A percentile compares a stretch with the other conserved stretches of the same genome.
These are phyloP conservation scores for Boletus eberwhitei DNA, from an alignment of 768 basidiomycete genomes.

Conservation along the genomic window DNA sequence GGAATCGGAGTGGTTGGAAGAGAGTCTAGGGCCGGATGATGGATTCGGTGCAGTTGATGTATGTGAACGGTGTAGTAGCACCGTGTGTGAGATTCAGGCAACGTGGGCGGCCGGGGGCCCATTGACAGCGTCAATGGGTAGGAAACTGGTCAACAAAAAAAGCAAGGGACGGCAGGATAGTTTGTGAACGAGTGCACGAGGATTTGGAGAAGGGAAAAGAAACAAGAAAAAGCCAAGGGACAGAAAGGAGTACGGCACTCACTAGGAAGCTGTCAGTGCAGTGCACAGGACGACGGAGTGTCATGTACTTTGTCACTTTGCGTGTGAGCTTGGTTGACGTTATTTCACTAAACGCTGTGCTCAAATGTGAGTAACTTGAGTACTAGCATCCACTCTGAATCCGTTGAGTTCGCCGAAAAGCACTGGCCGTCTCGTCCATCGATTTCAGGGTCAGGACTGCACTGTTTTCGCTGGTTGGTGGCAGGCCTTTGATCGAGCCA, in stretches of 20 bases:
- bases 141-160: background rate
- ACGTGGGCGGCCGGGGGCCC: conserved; percentile 2
- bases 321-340: conserved; percentile 12
- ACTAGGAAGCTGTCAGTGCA: background rate
- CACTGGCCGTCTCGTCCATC: background rate
- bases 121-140: conserved; percentile 7
- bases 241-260: conserved; percentile 5
- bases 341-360: conserved; percentile 9
- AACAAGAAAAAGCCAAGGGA: background rate
- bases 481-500: background rate
- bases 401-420: background rate
- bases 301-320: conserved; percentile 2
- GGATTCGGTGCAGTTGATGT: background rate
- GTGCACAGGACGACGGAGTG: too few species aligned
- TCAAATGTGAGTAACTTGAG: background rate
- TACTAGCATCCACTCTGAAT: background rate
- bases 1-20: background rate
- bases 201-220: background rate
- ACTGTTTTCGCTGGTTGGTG: background rate
- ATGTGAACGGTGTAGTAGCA: conserved; percentile 6
- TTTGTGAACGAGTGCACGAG: background rate
- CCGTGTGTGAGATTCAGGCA: conserved; percentile 23
- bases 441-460: background rate
- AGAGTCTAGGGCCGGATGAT: background rate
- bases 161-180: background rate